Evolutionary conservation across 2,329 filamentous ascomycete species (phyloP).

Genomic region (Trichoderma koningiopsis): DNA sequence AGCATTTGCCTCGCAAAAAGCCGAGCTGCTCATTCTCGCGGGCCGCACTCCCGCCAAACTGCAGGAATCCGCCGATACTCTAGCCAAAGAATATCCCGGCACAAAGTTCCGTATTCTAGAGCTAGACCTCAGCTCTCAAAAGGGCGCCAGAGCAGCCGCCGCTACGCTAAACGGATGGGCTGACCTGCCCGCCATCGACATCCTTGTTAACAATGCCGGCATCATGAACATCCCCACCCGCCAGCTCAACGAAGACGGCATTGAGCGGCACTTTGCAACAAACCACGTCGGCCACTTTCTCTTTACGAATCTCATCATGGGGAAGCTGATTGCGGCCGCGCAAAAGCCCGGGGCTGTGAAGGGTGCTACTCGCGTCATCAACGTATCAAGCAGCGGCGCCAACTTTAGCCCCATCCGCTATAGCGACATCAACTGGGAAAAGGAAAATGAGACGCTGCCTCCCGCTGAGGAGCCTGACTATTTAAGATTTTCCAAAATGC

Average conservation of each 20-base stretch:
- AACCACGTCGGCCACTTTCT: slow-evolving; percentile 19
- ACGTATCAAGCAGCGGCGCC: slow-evolving; percentile 5
- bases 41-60: slow-evolving; percentile 19
- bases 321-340: background rate
- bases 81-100: background rate
- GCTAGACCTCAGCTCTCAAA: slow-evolving; percentile 4
- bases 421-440: slow-evolving; percentile 21
- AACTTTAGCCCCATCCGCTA: slow-evolving; percentile 18
- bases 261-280: slow-evolving; percentile 14
- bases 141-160: background rate
- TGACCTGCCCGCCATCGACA: slow-evolving; percentile 10
- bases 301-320: slow-evolving; percentile 2
- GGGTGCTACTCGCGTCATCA: slow-evolving; percentile 15
- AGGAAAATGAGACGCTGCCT: background rate
- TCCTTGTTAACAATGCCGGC: slow-evolving; percentile 21
- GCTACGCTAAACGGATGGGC: slow-evolving; percentile 7
- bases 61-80: slow-evolving; percentile 7
- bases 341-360: slow-evolving; percentile 2
- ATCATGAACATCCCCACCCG: slow-evolving; percentile 8
- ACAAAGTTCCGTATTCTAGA: slow-evolving; percentile 6
- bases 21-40: slow-evolving; percentile 18
- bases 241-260: slow-evolving; percentile 13
- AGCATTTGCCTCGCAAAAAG: slow-evolving; percentile 16
- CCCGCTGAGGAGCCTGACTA: background rate
- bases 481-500: background rate